A percentile compares a stretch with the other conserved stretches of the same genome.
These are phyloP conservation scores for Cyclotella choctawhatcheeana DNA, from an alignment of 108 stramenopile genomes.

Conservation along the genomic window DNA sequence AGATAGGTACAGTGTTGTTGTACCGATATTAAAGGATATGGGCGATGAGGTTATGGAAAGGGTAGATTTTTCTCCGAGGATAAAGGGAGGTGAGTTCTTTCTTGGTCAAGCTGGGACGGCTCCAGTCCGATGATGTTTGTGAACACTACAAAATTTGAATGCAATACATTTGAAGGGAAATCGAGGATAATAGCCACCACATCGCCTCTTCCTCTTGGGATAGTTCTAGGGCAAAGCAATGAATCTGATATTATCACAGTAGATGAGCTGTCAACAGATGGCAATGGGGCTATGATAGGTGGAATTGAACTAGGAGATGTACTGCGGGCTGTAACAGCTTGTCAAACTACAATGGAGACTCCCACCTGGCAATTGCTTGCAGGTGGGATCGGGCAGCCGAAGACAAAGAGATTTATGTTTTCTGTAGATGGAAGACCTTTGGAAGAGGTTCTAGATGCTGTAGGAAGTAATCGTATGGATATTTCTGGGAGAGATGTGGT, in stretches of 20 bases:
- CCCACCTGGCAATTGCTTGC: slow-evolving; percentile 85
- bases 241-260: slow-evolving; percentile 53
- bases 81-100: slow-evolving; percentile 49
- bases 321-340: slow-evolving; percentile 76
- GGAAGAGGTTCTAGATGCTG: slow-evolving; percentile 76
- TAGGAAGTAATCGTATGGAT: slow-evolving; percentile 81
- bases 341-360: slow-evolving; percentile 68
- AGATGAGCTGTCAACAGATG: slow-evolving; percentile 60
- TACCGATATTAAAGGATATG: slow-evolving; percentile 84
- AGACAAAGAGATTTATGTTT: slow-evolving; percentile 79
- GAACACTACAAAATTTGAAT: not conserved
- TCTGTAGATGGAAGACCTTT: slow-evolving; percentile 64
- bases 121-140: too few species aligned
- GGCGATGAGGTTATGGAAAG: slow-evolving; percentile 70
- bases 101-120: too few species aligned
- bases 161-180: slow-evolving; percentile 16
- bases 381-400: slow-evolving; percentile 81
- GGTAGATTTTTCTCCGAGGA: slow-evolving; percentile 71
- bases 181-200: slow-evolving; percentile 47
- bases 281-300: slow-evolving; percentile 64
- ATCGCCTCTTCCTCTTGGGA: slow-evolving; percentile 70
- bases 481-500: slow-evolving; percentile 63
- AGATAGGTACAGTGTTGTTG: slow-evolving; percentile 65
- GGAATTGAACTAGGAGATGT: slow-evolving; percentile 65
- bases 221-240: slow-evolving; percentile 68